Evolutionary conservation across 345 rosid species (phyloP).

Genomic region (Heritiera fomes): DNA sequence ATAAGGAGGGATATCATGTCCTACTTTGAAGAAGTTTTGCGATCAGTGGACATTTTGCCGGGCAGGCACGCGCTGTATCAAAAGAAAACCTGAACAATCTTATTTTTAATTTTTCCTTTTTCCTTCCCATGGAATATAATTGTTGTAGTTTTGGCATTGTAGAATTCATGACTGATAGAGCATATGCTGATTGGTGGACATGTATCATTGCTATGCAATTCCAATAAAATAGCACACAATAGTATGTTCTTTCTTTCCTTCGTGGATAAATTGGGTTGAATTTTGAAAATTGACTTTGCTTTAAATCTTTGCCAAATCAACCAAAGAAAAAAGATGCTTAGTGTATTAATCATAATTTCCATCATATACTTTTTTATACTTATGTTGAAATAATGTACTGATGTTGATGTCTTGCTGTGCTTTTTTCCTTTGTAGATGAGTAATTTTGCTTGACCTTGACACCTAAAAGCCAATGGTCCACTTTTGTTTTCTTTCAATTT

Average conservation of each 20-base stretch:
- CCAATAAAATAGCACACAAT: slow-evolving; percentile 42
- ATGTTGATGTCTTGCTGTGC: not conserved
- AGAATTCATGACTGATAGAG: slow-evolving; percentile 47
- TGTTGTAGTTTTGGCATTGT: slow-evolving; percentile 47
- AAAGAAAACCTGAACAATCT: slow-evolving; percentile 32
- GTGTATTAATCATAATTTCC: not conserved
- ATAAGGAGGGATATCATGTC: slow-evolving; percentile 32
- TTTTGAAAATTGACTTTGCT: not conserved
- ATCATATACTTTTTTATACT: not conserved
- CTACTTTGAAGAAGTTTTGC: slow-evolving; percentile 38
- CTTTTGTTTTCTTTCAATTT: not conserved
- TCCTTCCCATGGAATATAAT: slow-evolving; percentile 37
- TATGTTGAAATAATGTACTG: not conserved
- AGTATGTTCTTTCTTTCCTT: slow-evolving; percentile 15
- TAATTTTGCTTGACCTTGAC: not conserved
- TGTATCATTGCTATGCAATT: slow-evolving; percentile 44
- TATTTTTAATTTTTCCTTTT: slow-evolving; percentile 18
- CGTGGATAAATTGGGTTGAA: not conserved
- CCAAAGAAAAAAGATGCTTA: not conserved
- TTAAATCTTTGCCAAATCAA: not conserved
- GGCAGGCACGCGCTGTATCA: slow-evolving; percentile 31
- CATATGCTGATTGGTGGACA: slow-evolving; percentile 47
- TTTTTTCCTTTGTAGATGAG: not conserved
- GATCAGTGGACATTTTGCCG: slow-evolving; percentile 38
- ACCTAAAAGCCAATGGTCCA: slow-evolving; percentile 1